Percentiles rank a stretch among this genome's conserved stretches.
Conservation (phyloP, 495 filamentous ascomycete genomes). For the Letharia columbiana region DNA sequence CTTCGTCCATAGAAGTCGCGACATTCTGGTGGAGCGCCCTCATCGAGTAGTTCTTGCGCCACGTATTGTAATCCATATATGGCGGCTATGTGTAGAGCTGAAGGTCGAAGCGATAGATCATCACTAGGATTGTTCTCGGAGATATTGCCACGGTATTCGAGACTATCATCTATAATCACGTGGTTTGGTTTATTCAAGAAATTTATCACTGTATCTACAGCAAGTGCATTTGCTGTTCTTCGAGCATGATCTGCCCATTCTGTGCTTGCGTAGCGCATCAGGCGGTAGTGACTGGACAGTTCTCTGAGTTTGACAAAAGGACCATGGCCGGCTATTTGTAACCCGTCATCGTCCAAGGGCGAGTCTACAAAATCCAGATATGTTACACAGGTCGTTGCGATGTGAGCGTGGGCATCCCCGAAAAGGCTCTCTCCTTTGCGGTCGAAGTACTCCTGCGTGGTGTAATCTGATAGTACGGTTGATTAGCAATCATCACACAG, state of each 20-base stretch:
- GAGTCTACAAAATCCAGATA: neutral
- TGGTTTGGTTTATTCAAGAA: neutral
- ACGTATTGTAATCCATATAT: neutral
- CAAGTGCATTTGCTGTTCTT: neutral
- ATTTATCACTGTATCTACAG: neutral
- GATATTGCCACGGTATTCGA: too few relatives aligned
- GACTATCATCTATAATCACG: neutral
- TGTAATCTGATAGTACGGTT: neutral
- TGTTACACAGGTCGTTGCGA: constrained; percentile 2
- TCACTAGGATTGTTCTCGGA: too few relatives aligned
- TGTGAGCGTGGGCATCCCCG: neutral
- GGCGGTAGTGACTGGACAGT: neutral
- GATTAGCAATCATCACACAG: neutral
- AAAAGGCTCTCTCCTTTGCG: neutral
- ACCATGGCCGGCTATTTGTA: too few relatives aligned
- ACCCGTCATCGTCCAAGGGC: too few relatives aligned
- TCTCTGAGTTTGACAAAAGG: too few relatives aligned
- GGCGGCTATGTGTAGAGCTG: neutral
- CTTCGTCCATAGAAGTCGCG: neutral
- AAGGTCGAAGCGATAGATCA: too few relatives aligned
- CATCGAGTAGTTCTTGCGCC: neutral
- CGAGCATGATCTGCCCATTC: neutral
- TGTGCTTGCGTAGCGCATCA: neutral
- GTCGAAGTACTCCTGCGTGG: constrained; percentile 6
- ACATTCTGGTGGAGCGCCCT: neutral